Conservation (phyloP, 352 stramenopile genomes). For the Phytopythium boreale region DNA sequence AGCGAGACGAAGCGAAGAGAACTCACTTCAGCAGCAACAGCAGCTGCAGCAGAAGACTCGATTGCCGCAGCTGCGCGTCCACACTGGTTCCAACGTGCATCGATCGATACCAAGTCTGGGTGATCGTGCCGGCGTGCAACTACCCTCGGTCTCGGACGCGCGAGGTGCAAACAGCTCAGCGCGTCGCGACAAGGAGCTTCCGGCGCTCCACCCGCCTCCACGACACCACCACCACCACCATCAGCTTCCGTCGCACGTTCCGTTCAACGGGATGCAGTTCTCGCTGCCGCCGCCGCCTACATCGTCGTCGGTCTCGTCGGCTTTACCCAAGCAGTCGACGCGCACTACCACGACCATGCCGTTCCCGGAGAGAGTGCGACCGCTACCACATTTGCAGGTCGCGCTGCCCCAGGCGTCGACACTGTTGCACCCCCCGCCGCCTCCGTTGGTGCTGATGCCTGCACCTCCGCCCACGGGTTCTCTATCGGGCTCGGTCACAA, state of each 20-base stretch:
- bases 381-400: conserved; percentile 51
- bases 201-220: conserved; percentile 17
- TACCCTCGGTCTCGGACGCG: not conserved
- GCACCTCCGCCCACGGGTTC: conserved; percentile 7
- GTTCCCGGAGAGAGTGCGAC: conserved; percentile 29
- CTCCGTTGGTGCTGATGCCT: conserved; percentile 27
- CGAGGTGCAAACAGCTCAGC: not conserved
- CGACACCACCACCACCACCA: conserved; percentile 15
- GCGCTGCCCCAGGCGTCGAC: conserved; percentile 43
- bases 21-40: not conserved
- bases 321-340: conserved; percentile 10
- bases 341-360: not conserved
- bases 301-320: conserved; percentile 12
- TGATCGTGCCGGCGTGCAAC: not conserved
- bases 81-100: not conserved
- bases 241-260: not conserved
- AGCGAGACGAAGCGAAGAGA: not conserved
- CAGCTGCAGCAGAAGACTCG: not conserved
- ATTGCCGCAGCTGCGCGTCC: conserved; percentile 20
- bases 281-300: conserved; percentile 23
- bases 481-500: conserved; percentile 1
- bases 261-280: conserved; percentile 29
- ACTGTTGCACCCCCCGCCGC: conserved; percentile 31
- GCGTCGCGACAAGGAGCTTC: conserved; percentile 15
- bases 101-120: not conserved